Percentiles rank a stretch among this genome's conserved stretches.
Conservation (phyloP, 2,329 filamentous ascomycete species). For the Ophiostoma tasmaniense region DNA sequence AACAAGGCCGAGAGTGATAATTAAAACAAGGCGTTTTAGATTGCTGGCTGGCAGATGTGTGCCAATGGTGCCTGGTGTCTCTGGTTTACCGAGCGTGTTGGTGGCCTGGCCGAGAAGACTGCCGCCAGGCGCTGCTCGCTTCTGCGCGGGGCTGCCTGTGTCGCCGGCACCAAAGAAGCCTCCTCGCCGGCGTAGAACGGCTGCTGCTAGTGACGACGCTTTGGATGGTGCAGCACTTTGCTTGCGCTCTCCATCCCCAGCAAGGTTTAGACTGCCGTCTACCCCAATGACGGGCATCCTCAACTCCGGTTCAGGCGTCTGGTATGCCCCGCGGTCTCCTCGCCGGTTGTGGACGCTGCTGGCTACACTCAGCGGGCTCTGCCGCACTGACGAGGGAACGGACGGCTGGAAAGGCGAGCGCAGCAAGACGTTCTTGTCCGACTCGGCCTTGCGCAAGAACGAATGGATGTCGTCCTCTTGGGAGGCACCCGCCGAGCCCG, state of each 20-base stretch:
- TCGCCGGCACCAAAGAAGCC: slow-evolving; percentile 12
- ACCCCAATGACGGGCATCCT: slow-evolving; percentile 43
- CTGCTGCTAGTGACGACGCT: background rate
- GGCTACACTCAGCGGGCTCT: slow-evolving; percentile 23
- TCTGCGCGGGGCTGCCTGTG: slow-evolving; percentile 19
- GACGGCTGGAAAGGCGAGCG: slow-evolving; percentile 49
- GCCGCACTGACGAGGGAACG: slow-evolving; percentile 32
- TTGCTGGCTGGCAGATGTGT: background rate
- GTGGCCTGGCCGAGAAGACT: background rate
- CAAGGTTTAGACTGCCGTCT: slow-evolving; percentile 24
- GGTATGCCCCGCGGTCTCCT: slow-evolving; percentile 23
- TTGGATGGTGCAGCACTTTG: background rate
- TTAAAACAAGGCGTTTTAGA: too few species aligned
- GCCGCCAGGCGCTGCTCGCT: background rate
- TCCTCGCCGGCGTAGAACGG: slow-evolving; percentile 24
- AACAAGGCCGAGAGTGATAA: slow-evolving; percentile 6
- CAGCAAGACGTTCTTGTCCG: slow-evolving; percentile 48
- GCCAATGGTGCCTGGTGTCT: background rate
- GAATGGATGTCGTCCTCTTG: slow-evolving; percentile 42
- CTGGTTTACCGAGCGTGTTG: background rate
- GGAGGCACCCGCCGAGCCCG: slow-evolving; percentile 36
- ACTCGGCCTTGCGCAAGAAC: slow-evolving; percentile 44
- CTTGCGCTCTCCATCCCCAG: background rate
- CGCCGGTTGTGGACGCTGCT: slow-evolving; percentile 16
- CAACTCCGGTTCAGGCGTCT: slow-evolving; percentile 35